Percentiles rank a stretch among this genome's conserved stretches.
These are phyloP conservation scores for Penicillium sp. DNA, from an alignment of 2,329 filamentous ascomycete genomes.

Conservation along the genomic window DNA sequence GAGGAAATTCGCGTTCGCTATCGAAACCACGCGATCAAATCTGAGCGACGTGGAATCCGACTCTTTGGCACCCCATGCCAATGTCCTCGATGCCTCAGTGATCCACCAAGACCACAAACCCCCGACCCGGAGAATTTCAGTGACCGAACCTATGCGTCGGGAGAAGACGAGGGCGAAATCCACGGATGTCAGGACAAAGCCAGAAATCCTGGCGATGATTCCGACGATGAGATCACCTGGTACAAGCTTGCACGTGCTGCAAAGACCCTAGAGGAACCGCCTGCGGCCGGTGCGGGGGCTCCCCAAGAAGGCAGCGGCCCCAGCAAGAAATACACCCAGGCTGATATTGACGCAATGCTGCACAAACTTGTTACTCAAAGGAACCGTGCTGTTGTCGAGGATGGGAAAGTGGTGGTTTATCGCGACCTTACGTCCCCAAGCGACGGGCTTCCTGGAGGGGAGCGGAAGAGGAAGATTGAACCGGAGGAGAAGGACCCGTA, in stretches of 20 bases:
- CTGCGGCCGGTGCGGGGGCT: no score
- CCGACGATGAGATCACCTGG: no score
- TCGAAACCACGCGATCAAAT: conserved; percentile 7
- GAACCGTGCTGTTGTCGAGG: not conserved
- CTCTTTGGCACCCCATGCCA: conserved; percentile 21
- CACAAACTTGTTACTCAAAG: not conserved
- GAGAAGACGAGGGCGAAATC: not conserved
- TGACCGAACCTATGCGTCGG: not conserved
- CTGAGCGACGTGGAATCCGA: conserved; percentile 8
- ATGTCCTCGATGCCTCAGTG: conserved; percentile 8
- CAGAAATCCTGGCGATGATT: no score
- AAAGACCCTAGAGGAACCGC: no score
- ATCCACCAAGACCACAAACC: not conserved
- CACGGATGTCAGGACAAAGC: not conserved
- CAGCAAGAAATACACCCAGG: not conserved
- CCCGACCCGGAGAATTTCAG: not conserved
- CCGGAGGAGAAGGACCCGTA: not conserved
- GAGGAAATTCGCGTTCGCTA: conserved; percentile 33
- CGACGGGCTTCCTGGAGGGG: not conserved
- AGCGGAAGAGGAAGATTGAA: not conserved
- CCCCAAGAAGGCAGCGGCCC: not conserved
- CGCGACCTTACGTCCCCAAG: not conserved
- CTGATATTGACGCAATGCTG: not conserved
- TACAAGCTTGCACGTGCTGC: no score
- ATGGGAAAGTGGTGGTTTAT: not conserved